These are phyloP conservation scores for Mycena kentingensis DNA, from an alignment of 768 basidiomycete species.

Conservation along the genomic window DNA sequence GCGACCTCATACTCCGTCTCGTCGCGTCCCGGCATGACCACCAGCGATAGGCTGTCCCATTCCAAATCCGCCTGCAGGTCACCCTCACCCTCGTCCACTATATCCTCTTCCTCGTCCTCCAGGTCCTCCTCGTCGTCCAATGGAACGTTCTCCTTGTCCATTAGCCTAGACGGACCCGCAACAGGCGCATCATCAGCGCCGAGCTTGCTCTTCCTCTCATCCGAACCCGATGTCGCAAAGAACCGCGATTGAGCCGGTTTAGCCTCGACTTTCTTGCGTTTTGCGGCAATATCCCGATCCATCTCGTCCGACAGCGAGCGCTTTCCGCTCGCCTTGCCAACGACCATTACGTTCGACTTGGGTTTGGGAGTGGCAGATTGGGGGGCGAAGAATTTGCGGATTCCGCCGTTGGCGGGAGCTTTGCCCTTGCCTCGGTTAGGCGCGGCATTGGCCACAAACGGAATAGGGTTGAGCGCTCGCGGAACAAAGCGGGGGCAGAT, in stretches of 20 bases:
- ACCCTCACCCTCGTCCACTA: slow-evolving; percentile 6
- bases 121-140: slow-evolving; percentile 4
- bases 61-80: slow-evolving; percentile 20
- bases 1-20: slow-evolving; percentile 49
- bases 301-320: slow-evolving; percentile 70
- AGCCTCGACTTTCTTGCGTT: slow-evolving; percentile 47
- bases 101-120: slow-evolving; percentile 11
- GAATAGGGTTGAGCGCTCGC: slow-evolving; percentile 45
- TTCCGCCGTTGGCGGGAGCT: slow-evolving; percentile 39
- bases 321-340: slow-evolving; percentile 73
- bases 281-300: slow-evolving; percentile 61
- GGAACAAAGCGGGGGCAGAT: slow-evolving; percentile 72
- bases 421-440: slow-evolving; percentile 46
- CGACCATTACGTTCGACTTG: slow-evolving; percentile 30
- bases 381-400: slow-evolving; percentile 69
- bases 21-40: slow-evolving; percentile 39
- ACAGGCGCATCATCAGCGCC: neutral
- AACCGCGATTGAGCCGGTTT: slow-evolving; percentile 31
- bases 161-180: slow-evolving; percentile 15
- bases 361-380: slow-evolving; percentile 42
- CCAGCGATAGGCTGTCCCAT: slow-evolving; percentile 26
- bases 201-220: neutral
- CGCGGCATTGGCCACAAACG: slow-evolving; percentile 26
- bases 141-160: slow-evolving; percentile 25
- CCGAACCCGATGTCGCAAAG: slow-evolving; percentile 20